These are phyloP conservation scores for Penicillium brasilianum DNA, from an alignment of 2,329 filamentous ascomycete genomes.

Conservation along the genomic window DNA sequence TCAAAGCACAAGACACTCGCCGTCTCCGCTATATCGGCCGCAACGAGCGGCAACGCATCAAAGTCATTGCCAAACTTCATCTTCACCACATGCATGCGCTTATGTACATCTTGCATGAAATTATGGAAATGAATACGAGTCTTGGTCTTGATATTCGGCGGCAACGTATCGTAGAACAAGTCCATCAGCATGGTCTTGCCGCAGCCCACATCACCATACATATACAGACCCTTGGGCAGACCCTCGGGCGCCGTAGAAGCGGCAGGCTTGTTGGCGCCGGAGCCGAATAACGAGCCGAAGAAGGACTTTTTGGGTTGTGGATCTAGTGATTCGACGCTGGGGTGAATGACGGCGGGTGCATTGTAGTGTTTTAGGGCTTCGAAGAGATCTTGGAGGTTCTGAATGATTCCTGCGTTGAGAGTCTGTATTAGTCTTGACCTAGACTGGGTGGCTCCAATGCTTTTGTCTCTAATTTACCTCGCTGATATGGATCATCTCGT, in stretches of 20 bases:
- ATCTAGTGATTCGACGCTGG: conserved; percentile 72
- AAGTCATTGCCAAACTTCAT: conserved; percentile 86
- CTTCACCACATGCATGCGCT: conserved; percentile 86
- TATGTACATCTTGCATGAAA: conserved; percentile 99
- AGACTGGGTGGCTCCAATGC: conserved; percentile 18
- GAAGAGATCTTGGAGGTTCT: conserved; percentile 86
- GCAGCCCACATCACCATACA: conserved; percentile 94
- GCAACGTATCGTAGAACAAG: conserved; percentile 92
- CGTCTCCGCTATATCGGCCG: conserved; percentile 87
- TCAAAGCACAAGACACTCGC: conserved; percentile 94
- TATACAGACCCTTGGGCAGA: conserved; percentile 86
- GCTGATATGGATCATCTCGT: conserved; percentile 87
- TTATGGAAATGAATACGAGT: conserved; percentile 98
- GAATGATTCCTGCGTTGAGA: conserved; percentile 71
- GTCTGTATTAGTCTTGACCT: background rate
- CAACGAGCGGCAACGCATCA: conserved; percentile 88
- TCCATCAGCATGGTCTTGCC: conserved; percentile 99
- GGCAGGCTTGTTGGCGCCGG: conserved; percentile 39
- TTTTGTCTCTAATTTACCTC: too few species aligned
- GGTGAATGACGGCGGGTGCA: conserved; percentile 75
- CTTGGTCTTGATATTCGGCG: conserved; percentile 76
- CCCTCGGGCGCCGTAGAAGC: conserved; percentile 64
- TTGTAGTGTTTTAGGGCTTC: conserved; percentile 77
- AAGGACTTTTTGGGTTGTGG: conserved; percentile 58
- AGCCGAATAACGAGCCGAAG: conserved; percentile 54